Conservation (phyloP, 2,329 filamentous ascomycete species). For the Aureobasidium uvarum region DNA sequence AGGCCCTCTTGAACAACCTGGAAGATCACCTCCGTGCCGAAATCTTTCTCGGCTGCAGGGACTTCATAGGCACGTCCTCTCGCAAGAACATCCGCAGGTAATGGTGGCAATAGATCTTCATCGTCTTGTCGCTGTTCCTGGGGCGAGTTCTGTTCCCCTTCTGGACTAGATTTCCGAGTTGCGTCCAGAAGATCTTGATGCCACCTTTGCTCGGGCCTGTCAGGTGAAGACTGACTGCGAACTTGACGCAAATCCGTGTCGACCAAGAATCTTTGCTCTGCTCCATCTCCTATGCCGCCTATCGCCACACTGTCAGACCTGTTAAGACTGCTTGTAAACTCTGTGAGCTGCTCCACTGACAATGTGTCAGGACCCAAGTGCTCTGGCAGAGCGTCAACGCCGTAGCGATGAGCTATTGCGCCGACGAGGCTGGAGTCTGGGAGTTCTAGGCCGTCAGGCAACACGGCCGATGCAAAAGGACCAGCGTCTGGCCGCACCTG, state of each 20-base stretch:
- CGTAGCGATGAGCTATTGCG: conserved; percentile 12
- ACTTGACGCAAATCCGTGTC: conserved; percentile 9
- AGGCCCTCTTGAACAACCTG: conserved; percentile 89
- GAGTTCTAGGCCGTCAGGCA: conserved; percentile 24
- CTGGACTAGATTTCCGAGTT: neutral
- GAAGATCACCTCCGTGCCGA: conserved; percentile 84
- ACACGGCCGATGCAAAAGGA: conserved; percentile 13
- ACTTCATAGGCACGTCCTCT: conserved; percentile 77
- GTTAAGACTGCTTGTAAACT: neutral
- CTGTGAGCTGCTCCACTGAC: neutral
- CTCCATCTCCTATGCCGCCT: neutral
- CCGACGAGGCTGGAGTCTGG: neutral
- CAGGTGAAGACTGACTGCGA: neutral
- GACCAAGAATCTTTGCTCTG: conserved; percentile 6
- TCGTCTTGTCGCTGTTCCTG: neutral
- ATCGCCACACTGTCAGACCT: conserved; percentile 9
- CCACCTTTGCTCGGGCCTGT: conserved; percentile 63
- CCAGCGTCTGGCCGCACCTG: conserved; percentile 28
- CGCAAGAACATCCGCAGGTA: conserved; percentile 68
- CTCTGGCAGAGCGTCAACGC: conserved; percentile 41
- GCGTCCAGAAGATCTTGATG: conserved; percentile 49
- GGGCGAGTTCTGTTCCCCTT: neutral
- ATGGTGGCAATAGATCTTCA: conserved; percentile 34
- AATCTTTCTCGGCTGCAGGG: conserved; percentile 74
- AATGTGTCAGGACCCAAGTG: neutral